phyloP scores from a whole-genome alignment of 1,284 basidiomycete genomes.

The Anthracocystis panici-leucophaei region DNA sequence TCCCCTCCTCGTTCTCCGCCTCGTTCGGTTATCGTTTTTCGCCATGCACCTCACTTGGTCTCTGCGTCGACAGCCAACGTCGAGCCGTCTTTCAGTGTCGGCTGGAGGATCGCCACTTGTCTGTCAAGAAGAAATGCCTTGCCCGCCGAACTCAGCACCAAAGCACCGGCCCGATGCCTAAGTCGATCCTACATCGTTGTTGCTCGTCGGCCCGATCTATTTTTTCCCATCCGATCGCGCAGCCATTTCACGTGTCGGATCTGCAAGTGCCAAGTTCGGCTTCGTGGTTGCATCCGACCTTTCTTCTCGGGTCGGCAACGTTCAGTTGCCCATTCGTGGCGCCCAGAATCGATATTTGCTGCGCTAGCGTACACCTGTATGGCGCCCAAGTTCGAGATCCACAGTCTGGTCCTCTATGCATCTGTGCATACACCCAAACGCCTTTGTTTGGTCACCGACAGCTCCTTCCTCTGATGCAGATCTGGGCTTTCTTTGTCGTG shows the following conservation, averaged over 20 bases:
- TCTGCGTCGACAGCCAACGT: background rate
- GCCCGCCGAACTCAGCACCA: too few species aligned
- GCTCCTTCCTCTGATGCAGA: background rate
- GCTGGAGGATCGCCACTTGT: too few species aligned
- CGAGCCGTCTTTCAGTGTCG: background rate
- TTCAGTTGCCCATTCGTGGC: background rate
- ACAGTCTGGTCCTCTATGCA: background rate
- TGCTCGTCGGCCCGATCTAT: background rate
- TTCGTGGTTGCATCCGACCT: constrained; percentile 1
- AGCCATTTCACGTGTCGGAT: constrained; percentile 13
- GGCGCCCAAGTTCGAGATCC: background rate
- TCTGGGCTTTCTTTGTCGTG: background rate
- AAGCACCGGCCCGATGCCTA: constrained; percentile 6
- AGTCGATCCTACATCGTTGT: background rate
- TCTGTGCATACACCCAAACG: background rate
- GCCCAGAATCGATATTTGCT: too few species aligned
- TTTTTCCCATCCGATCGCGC: constrained; percentile 1
- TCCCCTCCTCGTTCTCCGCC: background rate
- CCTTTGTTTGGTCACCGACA: background rate
- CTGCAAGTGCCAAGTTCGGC: background rate
- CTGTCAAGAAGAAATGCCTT: too few species aligned
- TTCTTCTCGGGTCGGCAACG: constrained; percentile 1
- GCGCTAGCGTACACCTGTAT: background rate
- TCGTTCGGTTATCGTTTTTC: background rate
- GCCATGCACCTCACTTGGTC: background rate